Evolutionary conservation across 2,329 filamentous ascomycete species (phyloP).

Genomic region (Coleophoma cylindrospora): DNA sequence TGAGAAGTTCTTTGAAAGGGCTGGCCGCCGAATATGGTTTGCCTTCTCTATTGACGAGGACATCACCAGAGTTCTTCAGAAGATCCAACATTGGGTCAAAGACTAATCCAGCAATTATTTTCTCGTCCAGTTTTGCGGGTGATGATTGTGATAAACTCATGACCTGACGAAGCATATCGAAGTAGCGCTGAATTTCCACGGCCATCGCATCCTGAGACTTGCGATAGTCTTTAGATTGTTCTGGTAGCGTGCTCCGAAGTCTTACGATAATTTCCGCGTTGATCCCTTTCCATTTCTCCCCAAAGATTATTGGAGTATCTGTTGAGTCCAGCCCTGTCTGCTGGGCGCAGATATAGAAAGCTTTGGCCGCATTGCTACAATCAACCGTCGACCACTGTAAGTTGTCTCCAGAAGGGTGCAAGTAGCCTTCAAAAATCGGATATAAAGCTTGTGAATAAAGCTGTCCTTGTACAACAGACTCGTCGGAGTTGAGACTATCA

Average conservation of each 20-base stretch:
- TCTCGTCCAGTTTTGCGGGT: slow-evolving; percentile 8
- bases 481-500: slow-evolving; percentile 32
- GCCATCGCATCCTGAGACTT: slow-evolving; percentile 67
- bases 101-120: slow-evolving; percentile 7
- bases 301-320: slow-evolving; percentile 42
- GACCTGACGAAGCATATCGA: slow-evolving; percentile 33
- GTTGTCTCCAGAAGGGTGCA: slow-evolving; percentile 26
- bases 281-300: slow-evolving; percentile 58
- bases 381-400: slow-evolving; percentile 15
- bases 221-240: slow-evolving; percentile 72
- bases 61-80: slow-evolving; percentile 33
- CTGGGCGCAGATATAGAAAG: slow-evolving; percentile 39
- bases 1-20: slow-evolving; percentile 36
- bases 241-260: slow-evolving; percentile 72
- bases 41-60: slow-evolving; percentile 50
- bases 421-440: slow-evolving; percentile 49
- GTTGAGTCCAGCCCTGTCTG: slow-evolving; percentile 32
- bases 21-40: slow-evolving; percentile 63
- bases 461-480: slow-evolving; percentile 34
- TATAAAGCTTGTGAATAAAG: slow-evolving; percentile 47
- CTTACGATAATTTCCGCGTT: slow-evolving; percentile 56
- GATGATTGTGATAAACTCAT: slow-evolving; percentile 13
- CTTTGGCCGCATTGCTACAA: slow-evolving; percentile 28
- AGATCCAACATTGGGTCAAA: slow-evolving; percentile 13
- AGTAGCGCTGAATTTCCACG: slow-evolving; percentile 63